These are phyloP conservation scores for Penicillium sclerotiorum DNA, from an alignment of 2,329 filamentous ascomycete species.

Conservation along the genomic window DNA sequence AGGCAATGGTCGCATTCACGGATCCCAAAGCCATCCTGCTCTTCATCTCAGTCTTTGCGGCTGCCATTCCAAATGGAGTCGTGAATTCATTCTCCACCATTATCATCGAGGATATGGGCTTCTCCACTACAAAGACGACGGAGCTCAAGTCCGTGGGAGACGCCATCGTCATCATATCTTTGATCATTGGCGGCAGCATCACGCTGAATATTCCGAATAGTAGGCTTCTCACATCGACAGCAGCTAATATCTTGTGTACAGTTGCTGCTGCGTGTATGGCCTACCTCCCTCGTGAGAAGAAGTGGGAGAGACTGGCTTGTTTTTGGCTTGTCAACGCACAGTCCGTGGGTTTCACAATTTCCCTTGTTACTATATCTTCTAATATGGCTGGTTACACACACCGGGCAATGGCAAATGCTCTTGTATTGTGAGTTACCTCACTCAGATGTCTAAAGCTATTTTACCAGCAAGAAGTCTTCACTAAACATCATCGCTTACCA, in stretches of 20 bases:
- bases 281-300: constrained; percentile 35
- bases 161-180: constrained; percentile 42
- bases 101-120: constrained; percentile 39
- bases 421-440: constrained; percentile 29
- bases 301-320: constrained; percentile 38
- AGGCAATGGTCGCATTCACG: constrained; percentile 3
- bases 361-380: constrained; percentile 37
- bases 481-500: too few relatives aligned
- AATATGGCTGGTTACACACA: constrained; percentile 46
- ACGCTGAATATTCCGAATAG: constrained; percentile 39
- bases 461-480: background rate
- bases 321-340: constrained; percentile 46
- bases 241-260: constrained; percentile 40
- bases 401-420: constrained; percentile 35
- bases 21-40: constrained; percentile 16
- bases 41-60: constrained; percentile 23
- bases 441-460: background rate
- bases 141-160: constrained; percentile 41
- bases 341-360: constrained; percentile 41
- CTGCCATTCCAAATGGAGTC: constrained; percentile 37
- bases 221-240: constrained; percentile 31
- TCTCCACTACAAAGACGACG: constrained; percentile 37
- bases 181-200: constrained; percentile 39
- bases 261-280: constrained; percentile 38
- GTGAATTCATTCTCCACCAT: constrained; percentile 42